phyloP scores from a whole-genome alignment of 2,329 filamentous ascomycete genomes.

The Apiospora phragmitis region DNA sequence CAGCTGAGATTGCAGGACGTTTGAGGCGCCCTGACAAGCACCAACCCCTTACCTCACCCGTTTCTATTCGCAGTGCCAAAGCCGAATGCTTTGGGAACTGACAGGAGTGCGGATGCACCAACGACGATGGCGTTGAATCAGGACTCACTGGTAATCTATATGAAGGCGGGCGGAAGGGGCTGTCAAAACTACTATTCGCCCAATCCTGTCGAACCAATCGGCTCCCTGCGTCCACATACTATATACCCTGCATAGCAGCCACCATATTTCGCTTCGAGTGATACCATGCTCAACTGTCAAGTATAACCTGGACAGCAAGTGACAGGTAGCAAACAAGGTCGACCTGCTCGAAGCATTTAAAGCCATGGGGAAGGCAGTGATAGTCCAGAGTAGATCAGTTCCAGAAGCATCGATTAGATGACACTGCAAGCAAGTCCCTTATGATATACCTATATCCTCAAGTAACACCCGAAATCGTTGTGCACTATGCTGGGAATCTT shows the following conservation, averaged over 20 bases:
- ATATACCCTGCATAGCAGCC: constrained; percentile 1
- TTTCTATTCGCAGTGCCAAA: neutral
- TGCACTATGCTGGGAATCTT: neutral
- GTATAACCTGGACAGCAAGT: neutral
- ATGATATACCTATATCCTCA: neutral
- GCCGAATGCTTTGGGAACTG: neutral
- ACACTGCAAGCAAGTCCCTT: neutral
- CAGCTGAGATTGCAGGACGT: neutral
- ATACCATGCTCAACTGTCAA: neutral
- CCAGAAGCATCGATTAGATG: neutral
- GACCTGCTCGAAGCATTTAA: neutral
- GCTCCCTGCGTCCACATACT: constrained; percentile 4
- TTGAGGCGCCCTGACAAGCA: neutral
- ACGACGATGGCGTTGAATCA: constrained; percentile 7
- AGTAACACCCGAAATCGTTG: neutral
- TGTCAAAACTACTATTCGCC: neutral
- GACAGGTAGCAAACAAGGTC: neutral
- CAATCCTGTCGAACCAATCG: neutral
- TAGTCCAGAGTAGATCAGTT: neutral
- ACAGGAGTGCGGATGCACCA: neutral
- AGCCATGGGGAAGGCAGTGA: neutral
- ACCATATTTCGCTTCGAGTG: neutral
- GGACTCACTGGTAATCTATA: neutral
- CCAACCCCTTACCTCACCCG: neutral
- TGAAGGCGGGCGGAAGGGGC: neutral